Base-by-base conservation (phyloP, 2,329 filamentous ascomycete species). In the Ceratocystis diversiconidia region DNA sequence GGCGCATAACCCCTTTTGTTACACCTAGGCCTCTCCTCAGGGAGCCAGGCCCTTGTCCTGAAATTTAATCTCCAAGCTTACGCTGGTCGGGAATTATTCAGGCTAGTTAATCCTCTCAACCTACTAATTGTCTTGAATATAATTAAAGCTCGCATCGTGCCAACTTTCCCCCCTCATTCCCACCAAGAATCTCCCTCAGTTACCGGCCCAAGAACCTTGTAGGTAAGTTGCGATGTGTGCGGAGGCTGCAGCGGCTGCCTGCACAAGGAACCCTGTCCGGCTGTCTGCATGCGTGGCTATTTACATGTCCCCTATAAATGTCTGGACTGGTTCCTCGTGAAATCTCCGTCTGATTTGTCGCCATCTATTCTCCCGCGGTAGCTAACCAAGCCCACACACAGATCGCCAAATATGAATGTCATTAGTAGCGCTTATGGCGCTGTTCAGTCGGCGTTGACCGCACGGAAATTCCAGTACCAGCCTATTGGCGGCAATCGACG, bases 401-500 rank as follows among this genome's bases (percentile, higher is more conserved):
- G 55, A 65, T 17, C 48, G 25, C 52, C 43, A 32, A 67, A 55
- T 36, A 67, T 67, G 66, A 63, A 63, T 28, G 41, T 43, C 59
- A 62, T 67, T 62, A 22, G 10, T 12, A 62, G 55, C 44, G 62
- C 59, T 57, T 57, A n/a, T 19, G 41, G 22, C 32, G 43, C 44
- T 22, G 60, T 52, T 7, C 59, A 67, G 36, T 64, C 66, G 5
- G 62, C 63, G 41, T 36, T 64, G 8, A 65, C 48, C 15, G 62
- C 48, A 28, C 62, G 50, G n/a, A 46, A 44, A 12, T 64, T 62
- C 50, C 59, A 65, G 44, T 67, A 67, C 63, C 66, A 67, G 36
- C 62, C 59, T 8, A 19, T 67, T 30, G 41, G 63, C 41, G 8
- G 30, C 41, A 52, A 12, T 32, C 61, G 60, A 19, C 36, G 25